Evolutionary conservation across 495 filamentous ascomycete species (phyloP), one percentile per base, ranked within the genome.

Genomic region (Arthonia radiata): DNA sequence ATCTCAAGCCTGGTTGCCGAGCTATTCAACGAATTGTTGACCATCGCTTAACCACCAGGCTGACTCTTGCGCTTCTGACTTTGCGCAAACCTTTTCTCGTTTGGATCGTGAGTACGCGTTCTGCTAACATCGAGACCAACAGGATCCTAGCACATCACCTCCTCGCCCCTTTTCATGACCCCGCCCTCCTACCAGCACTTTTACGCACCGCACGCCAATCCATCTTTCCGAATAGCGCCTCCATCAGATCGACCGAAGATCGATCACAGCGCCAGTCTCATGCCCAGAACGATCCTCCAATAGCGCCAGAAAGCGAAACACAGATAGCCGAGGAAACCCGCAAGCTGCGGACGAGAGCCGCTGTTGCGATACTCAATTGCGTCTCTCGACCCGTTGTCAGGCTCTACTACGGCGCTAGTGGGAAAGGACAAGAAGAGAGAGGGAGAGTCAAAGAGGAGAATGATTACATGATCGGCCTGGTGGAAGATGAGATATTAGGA

Each of bases 71-170:
- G n/a, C n/a, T n/a, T n/a, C n/a, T n/a, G n/a, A n/a, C n/a, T n/a
- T n/a, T n/a, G n/a, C n/a, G n/a, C n/a, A n/a, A n/a, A n/a, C n/a
- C n/a, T n/a, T n/a, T n/a, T n/a, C n/a, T n/a, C n/a, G n/a, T n/a
- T n/a, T n/a, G n/a, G n/a, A n/a, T n/a, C n/a, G n/a, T n/a, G n/a
- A n/a, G n/a, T n/a, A n/a, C n/a, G n/a, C n/a, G n/a, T n/a, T n/a
- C n/a, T n/a, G n/a, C n/a, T n/a, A n/a, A n/a, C n/a, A n/a, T n/a
- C n/a, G n/a, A n/a, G n/a, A n/a, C n/a, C n/a, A 9, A 26, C 17
- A 81, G 77, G 52, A 67, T 82, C 34, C 61, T 91, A 35, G 72
- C 70, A 31, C 56, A 73, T 45, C 59, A 61, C 37, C 61, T 90
- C 36, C 52, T 61, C 34, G 55, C 57, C 28, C 53, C 64, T 39